Evolutionary conservation across 1,139 yeast genomes (phyloP).

Genomic region (Taphrina sp.): DNA sequence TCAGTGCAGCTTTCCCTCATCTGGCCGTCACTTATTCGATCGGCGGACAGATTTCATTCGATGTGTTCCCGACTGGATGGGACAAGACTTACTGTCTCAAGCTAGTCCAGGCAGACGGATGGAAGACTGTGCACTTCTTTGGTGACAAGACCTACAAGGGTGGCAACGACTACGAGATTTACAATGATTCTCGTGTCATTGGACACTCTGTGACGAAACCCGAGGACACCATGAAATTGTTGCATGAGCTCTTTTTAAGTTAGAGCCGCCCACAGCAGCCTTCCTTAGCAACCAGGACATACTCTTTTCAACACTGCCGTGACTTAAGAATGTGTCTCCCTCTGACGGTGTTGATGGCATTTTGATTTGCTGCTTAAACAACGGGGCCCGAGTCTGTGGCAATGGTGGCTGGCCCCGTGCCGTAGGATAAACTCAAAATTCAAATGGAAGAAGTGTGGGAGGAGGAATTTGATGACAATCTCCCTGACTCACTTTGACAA

Average conservation of each 20-base stretch:
- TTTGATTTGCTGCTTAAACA: too few relatives aligned
- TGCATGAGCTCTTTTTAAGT: constrained; percentile 69
- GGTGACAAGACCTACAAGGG: constrained; percentile 97
- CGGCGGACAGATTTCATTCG: constrained; percentile 92
- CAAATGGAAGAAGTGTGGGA: too few relatives aligned
- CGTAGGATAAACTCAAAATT: too few relatives aligned
- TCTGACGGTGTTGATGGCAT: too few relatives aligned
- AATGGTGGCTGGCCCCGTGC: too few relatives aligned
- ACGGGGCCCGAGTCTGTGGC: too few relatives aligned
- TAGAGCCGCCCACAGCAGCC: too few relatives aligned
- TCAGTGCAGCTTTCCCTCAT: constrained; percentile 78
- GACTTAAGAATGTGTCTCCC: too few relatives aligned
- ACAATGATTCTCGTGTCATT: constrained; percentile 81
- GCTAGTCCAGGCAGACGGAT: constrained; percentile 82
- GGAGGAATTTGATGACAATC: too few relatives aligned
- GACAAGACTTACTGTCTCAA: constrained; percentile 97
- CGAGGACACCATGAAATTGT: constrained; percentile 77
- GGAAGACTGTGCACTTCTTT: constrained; percentile 88
- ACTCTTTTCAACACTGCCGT: too few relatives aligned
- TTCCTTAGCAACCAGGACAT: too few relatives aligned
- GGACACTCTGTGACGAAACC: constrained; percentile 93
- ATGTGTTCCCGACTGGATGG: constrained; percentile 99
- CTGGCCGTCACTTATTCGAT: constrained; percentile 88
- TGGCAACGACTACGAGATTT: constrained; percentile 98
- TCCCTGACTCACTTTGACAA: too few relatives aligned